phyloP scores from a whole-genome alignment of 768 basidiomycete species.

The Lentinula edodes region DNA sequence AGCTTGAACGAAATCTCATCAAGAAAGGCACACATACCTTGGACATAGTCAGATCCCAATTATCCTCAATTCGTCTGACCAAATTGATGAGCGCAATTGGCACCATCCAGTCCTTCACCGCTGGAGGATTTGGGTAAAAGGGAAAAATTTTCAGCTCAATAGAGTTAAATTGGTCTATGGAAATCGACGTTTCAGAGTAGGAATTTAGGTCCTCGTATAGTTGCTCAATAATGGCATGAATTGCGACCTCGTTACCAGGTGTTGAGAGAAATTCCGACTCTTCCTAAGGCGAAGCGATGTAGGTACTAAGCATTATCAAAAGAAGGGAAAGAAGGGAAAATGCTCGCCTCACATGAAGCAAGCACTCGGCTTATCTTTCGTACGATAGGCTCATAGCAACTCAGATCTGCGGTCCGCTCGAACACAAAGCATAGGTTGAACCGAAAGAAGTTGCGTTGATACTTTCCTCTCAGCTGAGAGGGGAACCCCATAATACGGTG shows the following conservation, averaged over 20 bases:
- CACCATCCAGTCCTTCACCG: conserved; percentile 92
- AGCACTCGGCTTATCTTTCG: conserved; percentile 91
- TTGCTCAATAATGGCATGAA: conserved; percentile 88
- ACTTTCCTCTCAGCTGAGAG: conserved; percentile 68
- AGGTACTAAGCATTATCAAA: not conserved
- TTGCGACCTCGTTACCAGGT: conserved; percentile 54
- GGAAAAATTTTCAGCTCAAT: conserved; percentile 96
- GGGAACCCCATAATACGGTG: conserved; percentile 93
- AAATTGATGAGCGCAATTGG: conserved; percentile 87
- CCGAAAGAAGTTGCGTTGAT: conserved; percentile 83
- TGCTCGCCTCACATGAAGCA: conserved; percentile 78
- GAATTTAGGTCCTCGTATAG: conserved; percentile 96
- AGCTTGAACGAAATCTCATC: not conserved
- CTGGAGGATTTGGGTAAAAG: conserved; percentile 90
- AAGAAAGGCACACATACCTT: conserved; percentile 44
- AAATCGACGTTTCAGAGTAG: conserved; percentile 93
- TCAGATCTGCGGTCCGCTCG: conserved; percentile 82
- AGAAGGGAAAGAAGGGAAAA: not conserved
- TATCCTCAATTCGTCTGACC: conserved; percentile 73
- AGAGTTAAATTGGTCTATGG: conserved; percentile 87
- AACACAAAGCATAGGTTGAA: conserved; percentile 98
- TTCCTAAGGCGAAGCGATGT: conserved; percentile 42
- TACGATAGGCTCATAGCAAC: conserved; percentile 94
- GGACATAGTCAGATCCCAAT: conserved; percentile 94
- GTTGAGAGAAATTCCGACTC: conserved; percentile 87